phyloP scores from a whole-genome alignment of 768 basidiomycete species.

The Heimioporus sp. region DNA sequence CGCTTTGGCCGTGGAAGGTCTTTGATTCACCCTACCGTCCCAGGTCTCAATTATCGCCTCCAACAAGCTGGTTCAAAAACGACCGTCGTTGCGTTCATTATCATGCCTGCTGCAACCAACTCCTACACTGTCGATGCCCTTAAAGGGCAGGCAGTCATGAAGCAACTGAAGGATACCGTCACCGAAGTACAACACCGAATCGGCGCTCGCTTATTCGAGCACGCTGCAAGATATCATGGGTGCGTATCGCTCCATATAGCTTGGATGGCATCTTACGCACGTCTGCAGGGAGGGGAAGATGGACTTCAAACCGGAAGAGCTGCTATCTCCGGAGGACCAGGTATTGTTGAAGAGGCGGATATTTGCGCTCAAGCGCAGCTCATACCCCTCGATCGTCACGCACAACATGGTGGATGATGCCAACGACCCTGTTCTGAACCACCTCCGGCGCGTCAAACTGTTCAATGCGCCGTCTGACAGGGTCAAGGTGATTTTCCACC shows the following conservation, averaged over 20 bases:
- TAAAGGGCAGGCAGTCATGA: slow-evolving; percentile 96
- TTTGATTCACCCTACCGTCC: no score
- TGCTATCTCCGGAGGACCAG: slow-evolving; percentile 90
- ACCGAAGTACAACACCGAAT: slow-evolving; percentile 93
- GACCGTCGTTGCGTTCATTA: slow-evolving; percentile 97
- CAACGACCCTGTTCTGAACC: slow-evolving; percentile 90
- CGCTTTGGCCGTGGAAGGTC: not conserved
- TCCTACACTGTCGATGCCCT: slow-evolving; percentile 98
- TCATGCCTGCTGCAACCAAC: slow-evolving; percentile 95
- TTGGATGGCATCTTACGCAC: not conserved
- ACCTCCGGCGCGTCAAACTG: slow-evolving; percentile 89
- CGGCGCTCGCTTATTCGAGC: slow-evolving; percentile 90
- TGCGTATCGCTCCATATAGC: slow-evolving; percentile 34
- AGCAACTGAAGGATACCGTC: slow-evolving; percentile 94
- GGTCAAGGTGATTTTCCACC: slow-evolving; percentile 98
- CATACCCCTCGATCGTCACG: slow-evolving; percentile 94
- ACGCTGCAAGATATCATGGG: slow-evolving; percentile 92
- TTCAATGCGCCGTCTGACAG: slow-evolving; percentile 89
- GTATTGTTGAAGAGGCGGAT: slow-evolving; percentile 94
- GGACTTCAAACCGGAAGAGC: slow-evolving; percentile 67
- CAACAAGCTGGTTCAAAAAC: slow-evolving; percentile 63
- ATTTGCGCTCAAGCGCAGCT: slow-evolving; percentile 92
- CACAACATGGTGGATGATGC: slow-evolving; percentile 98
- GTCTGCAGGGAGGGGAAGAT: slow-evolving; percentile 64
- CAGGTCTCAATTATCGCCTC: slow-evolving; percentile 59